phyloP scores from a whole-genome alignment of 2,329 filamentous ascomycete species.

The Seiridium unicorne region DNA sequence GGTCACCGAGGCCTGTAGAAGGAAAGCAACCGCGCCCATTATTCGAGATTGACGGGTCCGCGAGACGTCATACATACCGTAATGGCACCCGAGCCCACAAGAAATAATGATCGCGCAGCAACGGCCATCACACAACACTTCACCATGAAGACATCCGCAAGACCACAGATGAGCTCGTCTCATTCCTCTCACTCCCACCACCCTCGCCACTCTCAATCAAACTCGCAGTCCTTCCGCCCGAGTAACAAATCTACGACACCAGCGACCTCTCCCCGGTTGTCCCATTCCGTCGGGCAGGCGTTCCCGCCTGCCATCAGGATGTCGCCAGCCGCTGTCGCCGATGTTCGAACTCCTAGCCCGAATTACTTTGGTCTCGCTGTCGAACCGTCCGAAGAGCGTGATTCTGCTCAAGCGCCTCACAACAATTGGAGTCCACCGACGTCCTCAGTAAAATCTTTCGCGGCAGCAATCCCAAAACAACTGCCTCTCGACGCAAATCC shows the following conservation, averaged over 20 bases:
- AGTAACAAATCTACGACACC: constrained; percentile 48
- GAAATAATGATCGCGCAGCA: constrained; percentile 1
- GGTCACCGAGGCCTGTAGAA: background rate
- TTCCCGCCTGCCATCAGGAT: constrained; percentile 44
- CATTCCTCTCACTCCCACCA: constrained; percentile 23
- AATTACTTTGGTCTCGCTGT: constrained; percentile 84
- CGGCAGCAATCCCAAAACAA: constrained; percentile 65
- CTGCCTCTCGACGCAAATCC: constrained; percentile 73
- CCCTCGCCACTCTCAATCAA: constrained; percentile 35
- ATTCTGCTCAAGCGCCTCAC: constrained; percentile 61
- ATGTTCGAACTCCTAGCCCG: constrained; percentile 60
- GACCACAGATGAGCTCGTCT: constrained; percentile 25
- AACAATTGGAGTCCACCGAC: constrained; percentile 75
- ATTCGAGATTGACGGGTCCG: background rate
- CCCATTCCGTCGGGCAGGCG: constrained; percentile 54
- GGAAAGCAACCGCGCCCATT: background rate
- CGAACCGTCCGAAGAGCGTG: constrained; percentile 59
- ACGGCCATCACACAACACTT: constrained; percentile 21
- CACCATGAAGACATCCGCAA: constrained; percentile 31
- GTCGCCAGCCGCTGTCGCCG: constrained; percentile 37
- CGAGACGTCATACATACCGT: background rate
- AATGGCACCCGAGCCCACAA: constrained; percentile 3
- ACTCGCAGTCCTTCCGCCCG: constrained; percentile 36
- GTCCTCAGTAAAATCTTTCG: constrained; percentile 69
- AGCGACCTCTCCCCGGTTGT: constrained; percentile 47